Evolutionary conservation across 2,329 filamentous ascomycete genomes (phyloP), one percentile per base, ranked within the genome.

Genomic region (Arthrocladium fulminans): DNA sequence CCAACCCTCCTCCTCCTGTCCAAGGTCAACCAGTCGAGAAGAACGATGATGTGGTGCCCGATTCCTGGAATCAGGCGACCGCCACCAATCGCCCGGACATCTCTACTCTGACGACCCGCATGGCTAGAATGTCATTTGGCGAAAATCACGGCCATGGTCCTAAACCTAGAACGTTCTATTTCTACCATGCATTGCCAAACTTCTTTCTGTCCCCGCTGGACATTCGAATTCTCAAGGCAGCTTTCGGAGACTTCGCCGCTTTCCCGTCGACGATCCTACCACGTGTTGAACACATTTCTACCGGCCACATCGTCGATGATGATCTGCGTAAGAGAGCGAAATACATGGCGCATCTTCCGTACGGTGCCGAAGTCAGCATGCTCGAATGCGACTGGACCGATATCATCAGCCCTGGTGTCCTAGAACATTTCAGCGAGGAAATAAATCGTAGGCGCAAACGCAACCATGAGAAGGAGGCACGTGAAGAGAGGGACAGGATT

Each of bases 331-430:
- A 85, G 62, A 79, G 88, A 25, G 82, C 86, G 48, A 94, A 92
- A 63, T 96, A 95, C 56, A 75, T 96, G 2, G 80, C 80, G 1
- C 89, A 96, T 65, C 74, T 96, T 4, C 89, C 89, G 0, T 81
- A 85, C 44, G 89, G 89, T n/a, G 95, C 88, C 63, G 84, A 94
- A 56, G 86, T 96, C 35, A 88, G 77, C 56, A 95, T 95, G 59
- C 67, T 96, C 1, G 89, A 96, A 67, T 96, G 89, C 61, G 88
- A 96, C 64, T 96, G 89, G 89, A 88, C 86, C 2, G 88, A 94
- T 56, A 86, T 92, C 30, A 86, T 96, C 3, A 76, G 81, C 2
- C 74, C 81, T 1, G 83, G 86, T 44, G 76, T 86, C 2, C 71
- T 96, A n/a, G 80, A 80, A 32, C 75, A 76, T 1, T 96, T 95